Base-by-base conservation (phyloP, 2,329 filamentous ascomycete genomes). In the Sordariomycetes sp. region DNA sequence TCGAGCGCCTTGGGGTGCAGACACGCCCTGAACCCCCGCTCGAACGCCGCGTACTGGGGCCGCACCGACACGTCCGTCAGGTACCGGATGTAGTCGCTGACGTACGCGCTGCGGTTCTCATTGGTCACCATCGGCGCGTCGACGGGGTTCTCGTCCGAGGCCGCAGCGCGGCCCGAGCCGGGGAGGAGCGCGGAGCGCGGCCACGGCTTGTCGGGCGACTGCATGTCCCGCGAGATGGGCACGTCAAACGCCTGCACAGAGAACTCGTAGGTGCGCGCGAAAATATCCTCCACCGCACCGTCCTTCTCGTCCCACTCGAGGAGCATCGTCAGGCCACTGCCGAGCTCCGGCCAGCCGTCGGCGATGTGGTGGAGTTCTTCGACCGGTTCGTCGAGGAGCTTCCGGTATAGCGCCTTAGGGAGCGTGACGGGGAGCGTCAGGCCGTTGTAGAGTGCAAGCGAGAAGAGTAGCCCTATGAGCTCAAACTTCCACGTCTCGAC, bases 401-500 rank as follows among this genome's bases (percentile, higher is more conserved):
- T 89, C 56, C 83, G 80, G 70, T 99, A 99, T 3, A 99, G 78
- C 0, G 85, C 88, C 58, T 82, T 79, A 0, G 94, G 94, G 60
- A 99, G 94, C 1, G 87, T 95, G 50, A 97, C 79, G 0, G 94
- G 94, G 1, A 99, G 75, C 0, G 91, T 96, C 25, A 97, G 76
- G 1, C 92, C 92, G 62, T 99, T 99, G 72, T 94, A 96, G 4
- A 97, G 74, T 5, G 94, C 94, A 20, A 99, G 76, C 1, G 89
- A 95, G 61, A 96, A 78, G n/a, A 97, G 73, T 12, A 96, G 71
- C 1, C 94, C 94, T 35, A 96, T 76, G 22, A 97, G 79, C 68
- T 97, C 90, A 64, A 88, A 97, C 66, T 94, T 94, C 81, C 92
- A 94, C 7, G 88, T 75, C 2, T 90, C 89, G 60, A 95, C 90